Percentiles rank a stretch among this genome's conserved stretches.
These are phyloP conservation scores for Hippophae gyantsensis DNA, from an alignment of 306 rosid species.

Conservation along the genomic window DNA sequence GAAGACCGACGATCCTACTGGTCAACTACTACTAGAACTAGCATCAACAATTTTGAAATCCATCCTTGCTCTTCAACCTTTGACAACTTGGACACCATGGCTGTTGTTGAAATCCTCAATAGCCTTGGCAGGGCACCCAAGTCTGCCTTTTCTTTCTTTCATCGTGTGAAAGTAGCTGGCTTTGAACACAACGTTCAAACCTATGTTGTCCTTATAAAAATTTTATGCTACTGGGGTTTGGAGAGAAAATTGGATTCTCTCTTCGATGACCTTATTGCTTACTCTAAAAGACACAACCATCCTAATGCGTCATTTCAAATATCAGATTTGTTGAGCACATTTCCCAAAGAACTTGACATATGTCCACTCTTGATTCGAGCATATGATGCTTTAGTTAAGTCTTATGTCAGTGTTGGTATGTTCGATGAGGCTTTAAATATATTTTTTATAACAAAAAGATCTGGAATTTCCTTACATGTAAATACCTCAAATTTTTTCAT, in stretches of 20 bases:
- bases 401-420: slow-evolving; percentile 45
- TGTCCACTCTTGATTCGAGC: slow-evolving; percentile 32
- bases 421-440: slow-evolving; percentile 64
- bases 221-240: slow-evolving; percentile 50
- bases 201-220: slow-evolving; percentile 41
- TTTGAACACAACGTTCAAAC: slow-evolving; percentile 38
- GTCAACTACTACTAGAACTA: not conserved
- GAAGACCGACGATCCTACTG: not conserved
- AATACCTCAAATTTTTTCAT: slow-evolving; percentile 57
- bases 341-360: slow-evolving; percentile 25
- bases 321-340: slow-evolving; percentile 32
- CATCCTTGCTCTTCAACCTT: not conserved
- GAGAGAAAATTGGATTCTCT: slow-evolving; percentile 46
- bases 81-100: slow-evolving; percentile 14
- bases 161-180: slow-evolving; percentile 28
- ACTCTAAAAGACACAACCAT: slow-evolving; percentile 10
- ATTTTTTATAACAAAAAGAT: slow-evolving; percentile 35
- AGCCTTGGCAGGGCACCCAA: slow-evolving; percentile 31
- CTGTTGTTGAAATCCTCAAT: slow-evolving; percentile 33
- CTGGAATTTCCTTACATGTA: slow-evolving; percentile 51
- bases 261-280: slow-evolving; percentile 38
- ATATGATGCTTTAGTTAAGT: slow-evolving; percentile 47
- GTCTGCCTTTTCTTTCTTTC: slow-evolving; percentile 41
- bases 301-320: slow-evolving; percentile 19
- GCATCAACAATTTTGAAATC: not conserved